Evolutionary conservation across 495 filamentous ascomycete species (phyloP), one percentile per base, ranked within the genome.

Genomic region (Penicillium arizonense): DNA sequence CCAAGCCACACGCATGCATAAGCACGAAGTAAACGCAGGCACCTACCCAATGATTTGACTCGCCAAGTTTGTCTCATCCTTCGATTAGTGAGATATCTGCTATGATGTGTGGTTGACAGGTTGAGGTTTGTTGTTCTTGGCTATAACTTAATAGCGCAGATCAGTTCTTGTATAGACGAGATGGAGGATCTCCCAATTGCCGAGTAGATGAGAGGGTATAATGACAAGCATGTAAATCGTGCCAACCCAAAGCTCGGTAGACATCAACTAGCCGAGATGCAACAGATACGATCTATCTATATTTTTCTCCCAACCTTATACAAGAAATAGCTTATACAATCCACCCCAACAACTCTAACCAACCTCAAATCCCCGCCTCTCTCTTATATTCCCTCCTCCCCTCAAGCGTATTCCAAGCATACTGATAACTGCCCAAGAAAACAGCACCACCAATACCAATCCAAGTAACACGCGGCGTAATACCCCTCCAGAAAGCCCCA

Each of bases 351-450:
- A 18, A 40, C 9, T 18, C 18, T 2, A 39, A 40, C 24, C 44
- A 35, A 28, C 28, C 5, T 45, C 20, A 50, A 50, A 50, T 20
- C 5, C 30, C 32, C 42, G 34, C 43, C 38, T 57, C 46, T 26
- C 64, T 58, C 42, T 56, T 55, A 55, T 30, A 40, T 37, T 46
- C 40, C 52, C 43, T 53, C 59, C 62, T 58, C 4, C 73, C 69
- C 48, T 80, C 82, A 50, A 96, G 63, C 7, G 80, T 73, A 77
- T 91, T 94, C 59, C 82, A 87, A 35, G 88, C 90, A 82, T 85
- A 92, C 71, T 97, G 91, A 72, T 97, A 99, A 61, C 88, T 96
- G 1, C 94, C 94, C 67, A 99, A 70, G 73, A 99, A 99, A 33
- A 99, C 87, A 2, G 92, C 91, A 12, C 94, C 94, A 3, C 94